Evolutionary conservation across 192 early-diverging fungal species (phyloP).

Genomic region (Podila minutissima): DNA sequence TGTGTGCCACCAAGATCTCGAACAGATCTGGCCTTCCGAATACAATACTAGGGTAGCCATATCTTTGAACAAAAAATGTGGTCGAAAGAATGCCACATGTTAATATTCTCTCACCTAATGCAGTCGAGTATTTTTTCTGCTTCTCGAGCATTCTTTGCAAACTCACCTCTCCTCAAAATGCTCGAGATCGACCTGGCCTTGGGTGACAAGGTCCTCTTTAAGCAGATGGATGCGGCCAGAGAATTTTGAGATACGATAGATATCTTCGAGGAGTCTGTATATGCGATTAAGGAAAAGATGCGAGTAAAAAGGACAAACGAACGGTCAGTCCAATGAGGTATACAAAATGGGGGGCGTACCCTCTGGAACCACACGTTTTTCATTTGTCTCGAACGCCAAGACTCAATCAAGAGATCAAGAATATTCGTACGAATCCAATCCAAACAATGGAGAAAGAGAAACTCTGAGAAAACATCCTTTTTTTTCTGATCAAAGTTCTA

Average conservation of each 20-base stretch:
- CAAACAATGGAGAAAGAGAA: no score
- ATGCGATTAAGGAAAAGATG: neutral
- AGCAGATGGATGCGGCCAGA: conserved; percentile 31
- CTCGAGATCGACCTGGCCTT: conserved; percentile 35
- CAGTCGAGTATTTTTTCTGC: no score
- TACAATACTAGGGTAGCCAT: conserved; percentile 34
- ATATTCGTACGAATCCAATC: no score
- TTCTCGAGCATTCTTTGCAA: neutral
- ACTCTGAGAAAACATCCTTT: no score
- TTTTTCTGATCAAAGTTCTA: no score
- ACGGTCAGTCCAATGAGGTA: no score
- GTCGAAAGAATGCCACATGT: neutral
- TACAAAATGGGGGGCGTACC: no score
- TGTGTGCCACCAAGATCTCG: conserved; percentile 18
- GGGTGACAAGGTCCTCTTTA: conserved; percentile 27
- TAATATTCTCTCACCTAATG: neutral
- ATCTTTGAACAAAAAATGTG: conserved; percentile 10
- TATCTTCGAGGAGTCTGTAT: conserved; percentile 27
- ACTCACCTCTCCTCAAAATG: conserved; percentile 33
- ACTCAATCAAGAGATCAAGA: no score
- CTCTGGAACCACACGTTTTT: no score
- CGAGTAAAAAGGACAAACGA: neutral
- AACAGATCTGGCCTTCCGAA: conserved; percentile 42
- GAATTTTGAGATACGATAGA: conserved; percentile 32
- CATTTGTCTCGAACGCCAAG: no score